phyloP scores from a whole-genome alignment of 2,329 filamentous ascomycete species.

The Penicillium fuscoglaucum region DNA sequence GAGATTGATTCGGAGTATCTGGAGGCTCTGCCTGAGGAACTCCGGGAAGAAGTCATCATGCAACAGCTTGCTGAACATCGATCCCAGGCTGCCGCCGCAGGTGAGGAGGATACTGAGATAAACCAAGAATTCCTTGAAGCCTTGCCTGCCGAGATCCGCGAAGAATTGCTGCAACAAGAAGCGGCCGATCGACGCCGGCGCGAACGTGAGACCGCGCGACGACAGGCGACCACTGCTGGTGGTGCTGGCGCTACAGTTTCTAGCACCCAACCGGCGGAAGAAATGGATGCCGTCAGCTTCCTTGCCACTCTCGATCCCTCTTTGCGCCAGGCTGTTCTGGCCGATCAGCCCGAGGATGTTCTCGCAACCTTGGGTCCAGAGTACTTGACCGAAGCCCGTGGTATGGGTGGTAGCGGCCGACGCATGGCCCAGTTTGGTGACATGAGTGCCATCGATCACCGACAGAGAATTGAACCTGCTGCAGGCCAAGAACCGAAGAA shows the following conservation, averaged over 20 bases:
- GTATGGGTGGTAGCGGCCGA: slow-evolving; percentile 60
- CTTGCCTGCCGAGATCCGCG: slow-evolving; percentile 82
- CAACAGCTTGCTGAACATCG: slow-evolving; percentile 82
- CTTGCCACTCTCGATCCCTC: slow-evolving; percentile 83
- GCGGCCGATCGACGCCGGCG: slow-evolving; percentile 82
- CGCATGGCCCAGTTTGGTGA: slow-evolving; percentile 57
- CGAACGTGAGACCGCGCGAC: slow-evolving; percentile 77
- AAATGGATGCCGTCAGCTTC: slow-evolving; percentile 93
- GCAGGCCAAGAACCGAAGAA: slow-evolving; percentile 59
- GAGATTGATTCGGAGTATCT: slow-evolving; percentile 95
- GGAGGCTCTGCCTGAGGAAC: slow-evolving; percentile 93
- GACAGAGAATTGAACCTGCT: slow-evolving; percentile 36
- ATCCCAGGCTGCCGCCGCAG: slow-evolving; percentile 68
- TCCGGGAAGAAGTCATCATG: slow-evolving; percentile 93
- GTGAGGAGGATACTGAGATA: slow-evolving; percentile 66
- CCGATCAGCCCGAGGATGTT: slow-evolving; percentile 88
- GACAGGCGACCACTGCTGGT: slow-evolving; percentile 54
- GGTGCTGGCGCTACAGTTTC: slow-evolving; percentile 33
- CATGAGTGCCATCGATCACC: slow-evolving; percentile 40
- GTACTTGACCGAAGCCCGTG: slow-evolving; percentile 80
- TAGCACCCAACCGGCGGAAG: slow-evolving; percentile 58
- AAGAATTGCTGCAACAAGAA: slow-evolving; percentile 89
- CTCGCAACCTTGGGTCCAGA: slow-evolving; percentile 81
- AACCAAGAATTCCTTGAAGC: slow-evolving; percentile 93
- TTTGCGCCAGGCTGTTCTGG: slow-evolving; percentile 80